Evolutionary conservation across 176 grass and related monocot species (phyloP), one percentile per base, ranked within the genome.

Genomic region (Oryza longistaminata): DNA sequence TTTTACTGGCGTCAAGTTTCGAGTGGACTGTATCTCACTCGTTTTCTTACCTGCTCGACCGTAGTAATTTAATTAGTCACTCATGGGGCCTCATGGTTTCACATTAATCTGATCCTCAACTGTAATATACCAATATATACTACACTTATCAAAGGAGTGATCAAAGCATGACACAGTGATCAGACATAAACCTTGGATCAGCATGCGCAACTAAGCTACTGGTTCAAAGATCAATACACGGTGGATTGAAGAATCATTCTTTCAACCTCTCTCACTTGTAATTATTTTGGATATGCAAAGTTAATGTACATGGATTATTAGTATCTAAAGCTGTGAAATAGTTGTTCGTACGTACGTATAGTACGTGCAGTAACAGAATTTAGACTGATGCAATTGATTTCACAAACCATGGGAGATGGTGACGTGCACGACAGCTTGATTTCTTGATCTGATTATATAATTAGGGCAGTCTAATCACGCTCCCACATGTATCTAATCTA

Each of bases 81-180:
- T 81, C 31, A 17, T 24, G 10, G n/a, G 15, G 17, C 7, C 19
- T 83, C 86, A n/a, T 88, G 52, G 73, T 81, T 82, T 87, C 86
- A 88, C 80, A 83, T 60, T 33, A 49, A 14, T 49, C 12, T 49
- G 46, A 15, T 14, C 13, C 46, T 49, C 14, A 49, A 49, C 14
- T 49, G 3, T 4, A 49, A 49, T 15, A 49, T 49, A 0, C 11
- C 39, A 40, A 8, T 40, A 9, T 40, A 48, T 40, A 48, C 2
- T 13, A 48, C 11, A 37, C 12, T 2, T 10, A 53, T 53, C 50
- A 53, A 53, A 17, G 16, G 50, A 8, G 50, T 53, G 13, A 14
- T 55, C 21, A 11, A 78, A 75, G 68, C 24, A 9, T 13, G 39
- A 71, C 26, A 50, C 16, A 25, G 11, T 6, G 50, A 53, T 68